phyloP scores from a whole-genome alignment of 2,329 filamentous ascomycete genomes.

The Colletotrichum viniferum region DNA sequence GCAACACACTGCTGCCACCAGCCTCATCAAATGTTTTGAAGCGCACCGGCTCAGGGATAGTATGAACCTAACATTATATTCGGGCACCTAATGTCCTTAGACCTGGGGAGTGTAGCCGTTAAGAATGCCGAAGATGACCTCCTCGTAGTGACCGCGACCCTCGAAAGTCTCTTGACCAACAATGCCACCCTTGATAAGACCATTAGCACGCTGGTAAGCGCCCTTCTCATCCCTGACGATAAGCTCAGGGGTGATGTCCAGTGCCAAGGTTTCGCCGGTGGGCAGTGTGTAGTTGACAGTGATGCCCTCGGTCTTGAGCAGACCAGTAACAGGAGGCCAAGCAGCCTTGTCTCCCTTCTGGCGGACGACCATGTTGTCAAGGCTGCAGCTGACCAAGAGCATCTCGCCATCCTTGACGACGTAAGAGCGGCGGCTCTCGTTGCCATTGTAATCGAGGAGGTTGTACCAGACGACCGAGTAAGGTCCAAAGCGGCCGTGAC shows the following conservation, averaged over 20 bases:
- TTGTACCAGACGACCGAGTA: conserved; percentile 51
- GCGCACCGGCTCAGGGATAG: too few relatives aligned
- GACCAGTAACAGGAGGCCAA: conserved; percentile 16
- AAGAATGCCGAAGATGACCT: neutral
- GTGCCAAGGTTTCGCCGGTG: neutral
- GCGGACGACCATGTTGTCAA: conserved; percentile 16
- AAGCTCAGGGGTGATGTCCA: neutral
- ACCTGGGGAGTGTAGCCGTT: neutral
- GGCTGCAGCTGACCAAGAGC: conserved; percentile 29
- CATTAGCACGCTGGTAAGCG: neutral
- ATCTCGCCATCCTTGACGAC: conserved; percentile 32
- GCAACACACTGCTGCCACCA: too few relatives aligned
- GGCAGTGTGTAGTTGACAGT: neutral
- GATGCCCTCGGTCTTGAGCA: neutral
- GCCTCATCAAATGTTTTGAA: too few relatives aligned
- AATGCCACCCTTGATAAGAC: neutral
- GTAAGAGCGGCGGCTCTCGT: conserved; percentile 29
- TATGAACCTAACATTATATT: too few relatives aligned
- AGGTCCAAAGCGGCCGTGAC: conserved; percentile 43
- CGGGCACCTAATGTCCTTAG: too few relatives aligned
- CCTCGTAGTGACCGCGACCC: neutral
- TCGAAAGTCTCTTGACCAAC: neutral
- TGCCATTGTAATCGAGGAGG: conserved; percentile 28
- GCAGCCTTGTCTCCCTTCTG: conserved; percentile 19
- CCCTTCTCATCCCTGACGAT: neutral